These are phyloP conservation scores for Tetraselmis chui DNA, from an alignment of 139 green algal genomes.

Conservation along the genomic window DNA sequence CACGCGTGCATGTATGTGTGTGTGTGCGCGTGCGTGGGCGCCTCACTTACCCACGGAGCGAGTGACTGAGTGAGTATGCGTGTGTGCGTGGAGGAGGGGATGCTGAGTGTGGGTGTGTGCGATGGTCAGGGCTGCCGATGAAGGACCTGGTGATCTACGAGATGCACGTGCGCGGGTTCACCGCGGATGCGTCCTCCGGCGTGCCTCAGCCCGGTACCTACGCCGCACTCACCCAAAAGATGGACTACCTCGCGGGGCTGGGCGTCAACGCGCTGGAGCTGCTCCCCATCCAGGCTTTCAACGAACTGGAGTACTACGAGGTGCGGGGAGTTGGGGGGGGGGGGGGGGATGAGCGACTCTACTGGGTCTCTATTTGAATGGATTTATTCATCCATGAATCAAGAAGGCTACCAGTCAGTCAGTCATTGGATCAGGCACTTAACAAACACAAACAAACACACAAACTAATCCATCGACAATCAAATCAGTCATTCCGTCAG, in stretches of 20 bases:
- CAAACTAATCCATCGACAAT: no score
- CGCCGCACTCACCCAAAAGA: constrained; percentile 69
- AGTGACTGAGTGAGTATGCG: no score
- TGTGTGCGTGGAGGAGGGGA: background rate
- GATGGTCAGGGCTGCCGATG: constrained; percentile 55
- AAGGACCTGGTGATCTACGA: constrained; percentile 96
- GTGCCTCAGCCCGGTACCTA: constrained; percentile 75
- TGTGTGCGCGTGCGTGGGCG: no score
- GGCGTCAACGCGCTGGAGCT: constrained; percentile 96
- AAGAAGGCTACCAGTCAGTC: no score
- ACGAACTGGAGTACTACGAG: constrained; percentile 96
- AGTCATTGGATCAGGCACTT: no score
- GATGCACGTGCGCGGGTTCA: constrained; percentile 95
- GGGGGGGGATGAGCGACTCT: no score
- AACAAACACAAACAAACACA: no score
- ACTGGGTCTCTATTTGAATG: no score
- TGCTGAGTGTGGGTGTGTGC: background rate
- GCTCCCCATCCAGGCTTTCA: constrained; percentile 93
- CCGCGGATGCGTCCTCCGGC: constrained; percentile 48
- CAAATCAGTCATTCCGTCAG: no score
- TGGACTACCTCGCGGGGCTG: constrained; percentile 87
- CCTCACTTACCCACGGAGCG: no score
- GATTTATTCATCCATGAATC: no score
- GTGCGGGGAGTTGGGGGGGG: constrained; percentile 18
- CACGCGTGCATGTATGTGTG: no score